Base-by-base conservation (phyloP, 129 eudicot genomes). In the Helianthus tuberosus region DNA sequence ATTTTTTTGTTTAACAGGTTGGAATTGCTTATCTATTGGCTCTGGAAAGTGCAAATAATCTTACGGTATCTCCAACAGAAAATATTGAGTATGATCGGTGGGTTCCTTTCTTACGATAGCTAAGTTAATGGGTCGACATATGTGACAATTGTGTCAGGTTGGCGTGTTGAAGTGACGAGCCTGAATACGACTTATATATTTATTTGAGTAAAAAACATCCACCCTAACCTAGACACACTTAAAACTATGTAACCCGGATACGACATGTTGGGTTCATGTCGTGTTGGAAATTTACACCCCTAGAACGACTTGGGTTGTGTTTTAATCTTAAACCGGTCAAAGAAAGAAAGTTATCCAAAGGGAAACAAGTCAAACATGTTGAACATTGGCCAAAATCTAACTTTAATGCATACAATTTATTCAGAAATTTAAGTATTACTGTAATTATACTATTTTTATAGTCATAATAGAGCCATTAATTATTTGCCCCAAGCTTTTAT, bases 1-100 rank as follows among this genome's bases (percentile, higher is more conserved):
- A 69, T 6, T 5, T 25, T 65, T 17, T 65, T 14, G 15, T 68
- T 82, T 80, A 66, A 80, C 85, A 94, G 98, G 97, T 86, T 66
- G 98, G 98, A 49, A 73, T 94, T 65, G 98, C 98, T 32, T 94
- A 94, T 78, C 89, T 94, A 54, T 81, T 94, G 91, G 98, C 98
- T 75, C 69, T 94, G 29, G 98, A 94, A 83, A 80, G 71, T 81
- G 97, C 98, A 36, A 94, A 94, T 53, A 77, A 86, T 46, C 80
- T 94, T 46, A 67, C 64, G 3, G 44, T 94, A 68, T 79, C 91
- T 67, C 96, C 98, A 16, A 76, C 88, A 32, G 96, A 88, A 76
- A 94, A 94, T 77, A 94, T 94, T 20, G 98, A 90, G 71, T 94
- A 86, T 80, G 98, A 94, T 63, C 80, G 98, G 98, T 90, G 79